Evolutionary conservation across 2,329 filamentous ascomycete genomes (phyloP).

Genomic region (Aureobasidium mangrovei): DNA sequence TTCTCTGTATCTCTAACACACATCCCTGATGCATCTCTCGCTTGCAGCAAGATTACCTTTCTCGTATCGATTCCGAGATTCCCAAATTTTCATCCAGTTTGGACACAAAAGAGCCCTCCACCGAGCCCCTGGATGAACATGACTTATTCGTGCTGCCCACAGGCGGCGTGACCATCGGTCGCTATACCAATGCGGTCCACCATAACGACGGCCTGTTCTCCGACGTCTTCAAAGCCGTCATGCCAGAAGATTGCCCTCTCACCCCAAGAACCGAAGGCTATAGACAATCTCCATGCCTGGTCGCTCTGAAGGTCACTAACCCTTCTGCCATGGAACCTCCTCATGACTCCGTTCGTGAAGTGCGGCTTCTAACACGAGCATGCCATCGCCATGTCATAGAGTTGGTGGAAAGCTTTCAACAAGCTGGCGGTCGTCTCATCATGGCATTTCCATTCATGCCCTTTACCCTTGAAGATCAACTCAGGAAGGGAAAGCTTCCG

Average conservation of each 20-base stretch:
- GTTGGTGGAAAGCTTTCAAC: constrained; percentile 61
- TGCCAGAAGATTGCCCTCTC: constrained; percentile 22
- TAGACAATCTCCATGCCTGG: neutral
- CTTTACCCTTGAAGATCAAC: constrained; percentile 59
- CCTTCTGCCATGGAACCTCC: constrained; percentile 65
- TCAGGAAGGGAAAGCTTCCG: constrained; percentile 41
- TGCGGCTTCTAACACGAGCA: constrained; percentile 58
- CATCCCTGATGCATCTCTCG: neutral
- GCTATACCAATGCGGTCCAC: constrained; percentile 48
- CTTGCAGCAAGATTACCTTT: constrained; percentile 2
- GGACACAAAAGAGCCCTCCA: neutral
- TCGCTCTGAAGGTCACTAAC: constrained; percentile 77
- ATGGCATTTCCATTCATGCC: constrained; percentile 80
- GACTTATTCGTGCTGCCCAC: constrained; percentile 17
- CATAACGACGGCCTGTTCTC: constrained; percentile 66
- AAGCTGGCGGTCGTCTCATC: constrained; percentile 63
- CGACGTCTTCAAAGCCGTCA: constrained; percentile 63
- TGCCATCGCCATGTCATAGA: constrained; percentile 53
- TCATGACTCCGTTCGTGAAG: constrained; percentile 74
- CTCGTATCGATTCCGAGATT: constrained; percentile 2
- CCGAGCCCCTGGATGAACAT: constrained; percentile 13
- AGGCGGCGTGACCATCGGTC: constrained; percentile 40
- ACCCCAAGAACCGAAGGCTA: neutral
- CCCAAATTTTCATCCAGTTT: neutral
- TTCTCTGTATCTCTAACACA: too few species aligned